Evolutionary conservation across 805 yeast species (phyloP).

Genomic region (Kregervanrija pseudodelftensis): DNA sequence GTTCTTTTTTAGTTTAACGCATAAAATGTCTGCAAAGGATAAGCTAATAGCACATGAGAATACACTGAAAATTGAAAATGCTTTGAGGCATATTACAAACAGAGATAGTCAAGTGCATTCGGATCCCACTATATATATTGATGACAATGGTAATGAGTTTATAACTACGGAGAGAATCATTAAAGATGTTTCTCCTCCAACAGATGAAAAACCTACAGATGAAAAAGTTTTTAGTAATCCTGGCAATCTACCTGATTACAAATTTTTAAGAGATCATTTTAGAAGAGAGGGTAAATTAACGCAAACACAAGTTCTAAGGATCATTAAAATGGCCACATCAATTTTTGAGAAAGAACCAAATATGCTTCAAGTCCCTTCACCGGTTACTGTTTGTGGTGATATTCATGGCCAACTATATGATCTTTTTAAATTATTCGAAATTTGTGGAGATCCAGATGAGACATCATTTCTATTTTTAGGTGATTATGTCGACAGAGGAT

Average conservation of each 20-base stretch:
- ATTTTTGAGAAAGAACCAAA: slow-evolving; percentile 69
- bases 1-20: neutral
- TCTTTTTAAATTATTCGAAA: slow-evolving; percentile 82
- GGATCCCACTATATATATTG: slow-evolving; percentile 38
- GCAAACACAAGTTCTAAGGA: slow-evolving; percentile 61
- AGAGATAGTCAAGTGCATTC: slow-evolving; percentile 7
- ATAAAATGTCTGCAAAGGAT: slow-evolving; percentile 7
- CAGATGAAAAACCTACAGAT: slow-evolving; percentile 56
- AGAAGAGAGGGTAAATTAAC: slow-evolving; percentile 72
- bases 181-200: slow-evolving; percentile 57
- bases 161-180: slow-evolving; percentile 55
- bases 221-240: slow-evolving; percentile 52
- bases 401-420: slow-evolving; percentile 96
- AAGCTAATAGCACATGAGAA: slow-evolving; percentile 31
- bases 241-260: slow-evolving; percentile 65
- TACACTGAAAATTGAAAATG: slow-evolving; percentile 46
- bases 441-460: slow-evolving; percentile 78
- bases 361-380: slow-evolving; percentile 75
- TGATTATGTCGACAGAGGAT: slow-evolving; percentile 93
- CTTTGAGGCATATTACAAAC: slow-evolving; percentile 19
- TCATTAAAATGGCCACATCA: slow-evolving; percentile 57
- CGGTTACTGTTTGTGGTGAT: slow-evolving; percentile 94
- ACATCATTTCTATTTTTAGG: slow-evolving; percentile 82
- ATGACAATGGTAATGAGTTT: slow-evolving; percentile 51
- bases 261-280: slow-evolving; percentile 67